Evolutionary conservation across 225 moss, liverwort and hornwort species (phyloP), one percentile per base, ranked within the genome.

Genomic region (Marchantia paleacea): DNA sequence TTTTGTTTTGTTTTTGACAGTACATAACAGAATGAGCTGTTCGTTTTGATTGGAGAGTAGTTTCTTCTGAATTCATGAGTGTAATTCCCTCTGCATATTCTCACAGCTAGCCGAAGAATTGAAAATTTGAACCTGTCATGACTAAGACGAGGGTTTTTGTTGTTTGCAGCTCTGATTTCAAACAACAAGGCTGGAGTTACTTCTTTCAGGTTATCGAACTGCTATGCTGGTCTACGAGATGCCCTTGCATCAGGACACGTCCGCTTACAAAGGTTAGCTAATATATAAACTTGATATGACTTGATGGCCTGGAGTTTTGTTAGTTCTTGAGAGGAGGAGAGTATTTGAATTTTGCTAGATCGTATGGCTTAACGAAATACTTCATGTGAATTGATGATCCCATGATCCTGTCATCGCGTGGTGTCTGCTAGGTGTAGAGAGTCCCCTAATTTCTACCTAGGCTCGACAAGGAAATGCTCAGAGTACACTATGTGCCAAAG

Each of bases 191-290:
- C 85, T 52, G 97, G 89, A 12, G 92, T 91, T 9, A 85, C 90
- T 80, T 92, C 95, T 39, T 95, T 97, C 63, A 88, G 97, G 22
- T 84, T 97, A 79, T 92, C 90, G 12, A 92, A 95, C 82, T 94
- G 97, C 50, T 97, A 94, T 81, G 85, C 91, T 60, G 94, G 97
- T 63, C 85, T 97, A 19, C 91, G 94, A 82, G 90, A 92, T 82
- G 94, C 94, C 73, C 88, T 97, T 52, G 85, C 86, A 65, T 92
- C 92, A 73, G 90, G 85, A 26, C 84, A 97, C 53, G 80, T 75
- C 10, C 91, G 90, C 69, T 89, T 94, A 58, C 94, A 94, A 82
- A 92, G 96, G 96, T 94, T 71, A 51, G 14, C 39, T 57, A 12
- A 13, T 57, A n/a, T 39, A 39, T 39, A 39, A 2, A 39, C 39